Evolutionary conservation across 257 asterid genomes (phyloP).

Genomic region (Nicotiana benthamiana): DNA sequence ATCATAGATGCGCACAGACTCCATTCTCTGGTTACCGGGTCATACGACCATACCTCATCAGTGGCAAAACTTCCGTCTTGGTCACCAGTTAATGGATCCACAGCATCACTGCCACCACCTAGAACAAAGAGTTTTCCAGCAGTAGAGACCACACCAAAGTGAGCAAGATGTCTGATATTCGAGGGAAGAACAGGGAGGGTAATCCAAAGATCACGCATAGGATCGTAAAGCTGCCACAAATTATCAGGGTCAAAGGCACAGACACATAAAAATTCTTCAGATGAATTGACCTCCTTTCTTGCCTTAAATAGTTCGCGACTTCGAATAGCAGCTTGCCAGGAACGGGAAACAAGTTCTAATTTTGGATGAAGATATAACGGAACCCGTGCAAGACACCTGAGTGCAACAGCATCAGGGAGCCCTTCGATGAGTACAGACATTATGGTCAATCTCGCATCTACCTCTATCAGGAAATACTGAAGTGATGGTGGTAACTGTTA

Average conservation of each 20-base stretch:
- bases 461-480: background rate
- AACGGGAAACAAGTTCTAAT: slow-evolving; percentile 71
- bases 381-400: slow-evolving; percentile 91
- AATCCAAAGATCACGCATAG: slow-evolving; percentile 74
- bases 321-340: slow-evolving; percentile 74
- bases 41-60: slow-evolving; percentile 86
- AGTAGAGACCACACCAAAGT: slow-evolving; percentile 80
- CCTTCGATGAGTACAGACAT: slow-evolving; percentile 98
- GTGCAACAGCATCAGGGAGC: slow-evolving; percentile 89
- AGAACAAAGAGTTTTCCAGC: slow-evolving; percentile 86
- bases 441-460: slow-evolving; percentile 20
- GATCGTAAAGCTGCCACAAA: slow-evolving; percentile 92
- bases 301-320: slow-evolving; percentile 79
- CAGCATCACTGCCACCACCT: slow-evolving; percentile 96
- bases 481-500: background rate
- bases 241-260: slow-evolving; percentile 94
- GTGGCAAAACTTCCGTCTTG: slow-evolving; percentile 96
- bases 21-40: slow-evolving; percentile 65
- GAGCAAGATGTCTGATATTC: slow-evolving; percentile 80
- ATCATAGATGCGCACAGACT: slow-evolving; percentile 62
- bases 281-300: slow-evolving; percentile 69
- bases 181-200: slow-evolving; percentile 88
- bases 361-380: slow-evolving; percentile 80
- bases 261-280: slow-evolving; percentile 75
- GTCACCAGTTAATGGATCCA: slow-evolving; percentile 90